Base-by-base conservation (phyloP, 305 asterid genomes). In the Fraxinus angustifolia region DNA sequence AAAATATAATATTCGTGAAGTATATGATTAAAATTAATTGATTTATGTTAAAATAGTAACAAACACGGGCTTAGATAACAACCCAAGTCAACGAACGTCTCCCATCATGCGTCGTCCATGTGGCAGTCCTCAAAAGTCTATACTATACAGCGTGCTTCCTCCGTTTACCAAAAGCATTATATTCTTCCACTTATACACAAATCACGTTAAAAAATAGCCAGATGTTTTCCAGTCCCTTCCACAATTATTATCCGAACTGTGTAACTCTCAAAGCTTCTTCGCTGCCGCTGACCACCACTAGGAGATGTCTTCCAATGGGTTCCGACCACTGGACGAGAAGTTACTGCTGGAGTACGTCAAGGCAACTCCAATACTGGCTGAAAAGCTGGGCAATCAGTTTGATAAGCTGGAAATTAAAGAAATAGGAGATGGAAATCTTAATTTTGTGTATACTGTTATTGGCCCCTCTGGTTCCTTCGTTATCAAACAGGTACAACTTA, bases 351-450 rank as follows among this genome's bases (percentile, higher is more conserved):
- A 93, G 78, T 96, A 92, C 83, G 56, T 96, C 71, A 93, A 90
- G 87, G 82, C 92, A 21, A 93, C 98, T 35, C 97, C 98, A 11
- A 38, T 91, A 60, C 90, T 96, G 31, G 88, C 95, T 30, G 85
- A 87, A 67, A 90, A 90, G 85, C 91, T 96, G 4, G 97, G 94
- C 0, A 76, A 86, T 53, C 84, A 91, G 65, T 85, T 91, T 35
- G 95, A 96, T 72, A 80, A 90, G 50, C 88, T 94, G 74, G 85
- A 89, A 62, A 87, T 96, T 82, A 90, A 88, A 85, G 99, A 96
- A 90, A 95, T 96, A 2, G 99, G 99, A 56, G 99, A 96, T 82
- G 99, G 99, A 75, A 96, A 96, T 87, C 97, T 96, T 85, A 96
- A 96, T 88, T 96, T 93, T 75, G 99, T 96, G 30, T 96, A 86